phyloP scores from a whole-genome alignment of 495 filamentous ascomycete genomes.

The Aspergillus taichungensis region DNA sequence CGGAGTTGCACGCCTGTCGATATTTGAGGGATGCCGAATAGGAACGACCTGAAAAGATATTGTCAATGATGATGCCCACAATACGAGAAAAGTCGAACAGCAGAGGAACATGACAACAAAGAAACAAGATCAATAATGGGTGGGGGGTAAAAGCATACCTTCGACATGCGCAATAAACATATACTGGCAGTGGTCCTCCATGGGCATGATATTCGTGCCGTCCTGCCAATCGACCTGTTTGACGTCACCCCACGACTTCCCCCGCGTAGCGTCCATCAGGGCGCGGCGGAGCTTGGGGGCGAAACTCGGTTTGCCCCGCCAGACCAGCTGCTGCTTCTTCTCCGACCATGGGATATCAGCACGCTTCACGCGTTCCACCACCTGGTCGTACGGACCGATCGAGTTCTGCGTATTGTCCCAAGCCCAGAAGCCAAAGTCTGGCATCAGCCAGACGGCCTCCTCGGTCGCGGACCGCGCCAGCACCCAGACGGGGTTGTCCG shows the following conservation, averaged over 20 bases:
- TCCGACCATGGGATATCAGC: constrained; percentile 38
- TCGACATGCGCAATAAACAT: constrained; percentile 52
- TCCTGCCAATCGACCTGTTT: constrained; percentile 40
- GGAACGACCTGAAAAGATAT: constrained; percentile 23
- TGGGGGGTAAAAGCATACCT: constrained; percentile 23
- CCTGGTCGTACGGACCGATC: constrained; percentile 49
- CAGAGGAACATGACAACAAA: too few relatives aligned
- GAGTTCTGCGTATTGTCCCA: constrained; percentile 54
- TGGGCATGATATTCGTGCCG: constrained; percentile 30
- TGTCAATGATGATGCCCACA: too few relatives aligned
- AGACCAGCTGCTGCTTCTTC: constrained; percentile 49
- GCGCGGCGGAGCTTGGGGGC: constrained; percentile 38
- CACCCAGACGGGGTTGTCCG: constrained; percentile 45
- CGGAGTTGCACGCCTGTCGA: constrained; percentile 50
- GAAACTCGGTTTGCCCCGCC: constrained; percentile 52
- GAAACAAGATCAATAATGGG: too few relatives aligned
- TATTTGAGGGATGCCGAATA: constrained; percentile 53
- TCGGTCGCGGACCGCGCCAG: constrained; percentile 34
- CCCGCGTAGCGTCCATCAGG: constrained; percentile 39
- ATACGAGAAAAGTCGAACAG: too few relatives aligned
- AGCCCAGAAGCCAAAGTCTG: constrained; percentile 71
- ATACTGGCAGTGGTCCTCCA: constrained; percentile 51
- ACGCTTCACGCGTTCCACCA: constrained; percentile 39
- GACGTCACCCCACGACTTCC: constrained; percentile 48
- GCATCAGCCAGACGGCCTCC: constrained; percentile 56